Conservation (phyloP, 2,329 filamentous ascomycete genomes). For the Furcasterigmium furcatum region DNA sequence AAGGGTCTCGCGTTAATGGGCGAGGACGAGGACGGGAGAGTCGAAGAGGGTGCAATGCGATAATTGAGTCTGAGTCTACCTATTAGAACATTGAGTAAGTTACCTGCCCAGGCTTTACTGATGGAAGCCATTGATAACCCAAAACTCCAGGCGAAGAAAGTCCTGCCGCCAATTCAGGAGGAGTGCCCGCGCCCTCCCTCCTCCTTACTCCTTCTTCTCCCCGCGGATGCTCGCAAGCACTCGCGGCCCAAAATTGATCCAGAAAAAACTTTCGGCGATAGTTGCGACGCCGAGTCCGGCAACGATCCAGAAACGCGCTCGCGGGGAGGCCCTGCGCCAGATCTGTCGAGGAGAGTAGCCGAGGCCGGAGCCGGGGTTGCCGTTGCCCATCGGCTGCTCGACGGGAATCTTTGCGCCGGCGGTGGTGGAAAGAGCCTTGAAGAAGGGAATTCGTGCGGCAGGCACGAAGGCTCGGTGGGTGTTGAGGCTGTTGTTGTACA, state of each 20-base stretch:
- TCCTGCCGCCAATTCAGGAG: no score
- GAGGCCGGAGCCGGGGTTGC: constrained; percentile 1
- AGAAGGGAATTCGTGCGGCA: not conserved
- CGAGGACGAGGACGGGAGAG: no score
- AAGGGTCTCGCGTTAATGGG: no score
- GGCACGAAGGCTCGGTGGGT: not conserved
- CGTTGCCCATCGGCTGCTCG: not conserved
- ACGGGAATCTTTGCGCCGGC: not conserved
- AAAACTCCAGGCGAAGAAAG: no score
- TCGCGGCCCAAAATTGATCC: not conserved
- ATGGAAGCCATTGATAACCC: no score
- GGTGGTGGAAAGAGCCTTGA: not conserved
- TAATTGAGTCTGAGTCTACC: no score
- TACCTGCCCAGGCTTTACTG: no score
- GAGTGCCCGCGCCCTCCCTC: no score
- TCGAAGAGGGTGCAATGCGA: no score
- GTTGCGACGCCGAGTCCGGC: not conserved
- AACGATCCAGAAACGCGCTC: not conserved
- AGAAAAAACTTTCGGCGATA: not conserved
- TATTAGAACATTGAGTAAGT: no score
- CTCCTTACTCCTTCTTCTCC: not conserved
- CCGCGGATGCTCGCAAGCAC: not conserved
- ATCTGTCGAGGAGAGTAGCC: not conserved
- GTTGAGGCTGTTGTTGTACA: not conserved
- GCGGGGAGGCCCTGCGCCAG: constrained; percentile 2